Percentiles rank a stretch among this genome's conserved stretches.
phyloP scores from a whole-genome alignment of 441 rosid species.

The Isatis lusitanica region DNA sequence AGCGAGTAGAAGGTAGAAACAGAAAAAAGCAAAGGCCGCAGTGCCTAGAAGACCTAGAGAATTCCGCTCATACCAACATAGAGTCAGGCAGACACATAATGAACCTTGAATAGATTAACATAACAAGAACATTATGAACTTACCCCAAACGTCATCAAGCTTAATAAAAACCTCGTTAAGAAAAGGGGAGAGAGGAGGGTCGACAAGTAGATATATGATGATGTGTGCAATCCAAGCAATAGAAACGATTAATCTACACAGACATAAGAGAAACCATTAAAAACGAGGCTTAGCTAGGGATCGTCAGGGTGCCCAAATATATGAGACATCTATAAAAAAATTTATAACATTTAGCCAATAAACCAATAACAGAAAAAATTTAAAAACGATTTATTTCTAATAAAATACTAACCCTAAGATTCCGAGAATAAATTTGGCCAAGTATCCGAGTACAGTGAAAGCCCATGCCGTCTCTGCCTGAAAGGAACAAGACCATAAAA shows the following conservation, averaged over 20 bases:
- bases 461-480: constrained; percentile 99
- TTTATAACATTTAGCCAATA: background rate
- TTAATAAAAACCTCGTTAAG: constrained; percentile 96
- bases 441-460: constrained; percentile 89
- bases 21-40: constrained; percentile 96
- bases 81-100: constrained; percentile 19
- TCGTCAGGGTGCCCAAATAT: background rate
- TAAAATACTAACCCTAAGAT: constrained; percentile 71
- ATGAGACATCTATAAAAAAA: background rate
- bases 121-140: constrained; percentile 21
- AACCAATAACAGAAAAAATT: background rate
- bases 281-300: constrained; percentile 13
- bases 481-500: constrained; percentile 23
- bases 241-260: constrained; percentile 82
- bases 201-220: constrained; percentile 76
- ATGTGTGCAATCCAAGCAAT: constrained; percentile 98
- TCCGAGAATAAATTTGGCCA: constrained; percentile 92
- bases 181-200: constrained; percentile 92
- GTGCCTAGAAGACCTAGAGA: constrained; percentile 95
- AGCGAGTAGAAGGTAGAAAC: constrained; percentile 96
- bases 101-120: background rate
- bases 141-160: constrained; percentile 98
- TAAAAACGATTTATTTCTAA: background rate
- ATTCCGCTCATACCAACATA: constrained; percentile 1
- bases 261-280: background rate